These are phyloP conservation scores for Gynostemma pentaphyllum DNA, from an alignment of 306 rosid genomes.

Conservation along the genomic window DNA sequence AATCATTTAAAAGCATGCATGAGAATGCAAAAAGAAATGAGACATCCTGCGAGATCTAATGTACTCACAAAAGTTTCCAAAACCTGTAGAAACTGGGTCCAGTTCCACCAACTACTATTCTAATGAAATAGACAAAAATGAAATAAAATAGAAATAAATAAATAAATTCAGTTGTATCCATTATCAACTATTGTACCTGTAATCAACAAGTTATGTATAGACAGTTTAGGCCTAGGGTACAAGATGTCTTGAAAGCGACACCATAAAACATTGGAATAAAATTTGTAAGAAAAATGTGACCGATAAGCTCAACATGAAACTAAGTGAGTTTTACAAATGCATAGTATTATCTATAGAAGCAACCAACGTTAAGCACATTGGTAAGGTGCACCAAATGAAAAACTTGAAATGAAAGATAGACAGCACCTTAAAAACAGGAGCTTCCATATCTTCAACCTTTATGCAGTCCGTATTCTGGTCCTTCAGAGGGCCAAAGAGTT, in stretches of 20 bases:
- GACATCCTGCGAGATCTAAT: background rate
- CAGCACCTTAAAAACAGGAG: slow-evolving; percentile 77
- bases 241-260: background rate
- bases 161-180: background rate
- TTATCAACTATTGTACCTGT: too few species aligned
- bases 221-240: too few species aligned
- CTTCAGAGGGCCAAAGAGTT: slow-evolving; percentile 39
- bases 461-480: slow-evolving; percentile 39
- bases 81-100: background rate
- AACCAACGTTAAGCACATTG: background rate
- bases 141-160: background rate
- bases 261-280: background rate
- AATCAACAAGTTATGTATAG: too few species aligned
- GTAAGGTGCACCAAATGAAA: background rate
- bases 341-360: background rate
- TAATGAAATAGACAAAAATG: background rate
- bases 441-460: slow-evolving; percentile 66
- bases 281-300: background rate
- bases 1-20: background rate
- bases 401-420: slow-evolving; percentile 2
- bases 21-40: background rate
- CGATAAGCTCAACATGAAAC: background rate
- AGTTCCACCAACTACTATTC: background rate
- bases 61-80: background rate
- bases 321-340: background rate